Evolutionary conservation across 306 rosid genomes (phyloP), one percentile per base, ranked within the genome.

Genomic region (Malus orientalis): DNA sequence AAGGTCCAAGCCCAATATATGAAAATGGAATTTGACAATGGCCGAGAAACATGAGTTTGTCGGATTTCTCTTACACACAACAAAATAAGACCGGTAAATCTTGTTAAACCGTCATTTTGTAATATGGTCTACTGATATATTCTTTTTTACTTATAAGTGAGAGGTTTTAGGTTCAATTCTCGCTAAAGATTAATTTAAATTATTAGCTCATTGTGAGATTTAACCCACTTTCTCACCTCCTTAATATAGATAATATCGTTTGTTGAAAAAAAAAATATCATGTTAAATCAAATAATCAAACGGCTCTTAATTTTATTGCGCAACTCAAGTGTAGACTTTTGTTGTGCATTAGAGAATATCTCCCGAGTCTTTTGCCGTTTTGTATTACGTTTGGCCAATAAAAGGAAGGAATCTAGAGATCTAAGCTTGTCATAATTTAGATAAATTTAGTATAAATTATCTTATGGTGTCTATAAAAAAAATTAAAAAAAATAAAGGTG

Each of bases 171-270:
- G 8, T 36, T 36, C 8, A 36, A 38, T 7, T 38, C 10, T 38
- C 10, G 40, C 0, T 0, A 38, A 38, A 38, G 0, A 38, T 0
- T 2, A 38, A 38, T 38, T 38, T 38, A 38, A 38, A 38, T 38
- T 38, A 38, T 7, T 38, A 38, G 0, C 0, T 38, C 2, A 38
- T 38, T 38, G 42, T 38, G 0, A 38, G 2, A 2, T 0, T 38
- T 38, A 38, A 38, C 2, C 0, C 2, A 7, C 10, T 38, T 0
- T 0, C 0, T 38, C 10, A 38, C 10, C 10, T 0, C 0, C 2
- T 38, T 38, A 38, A 2, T 38, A 2, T 38, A 38, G 0, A 6
- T 38, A 38, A 7, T 38, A 38, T 7, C 0, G 2, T 7, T 38
- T 36, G 2, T 6, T 38, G 7, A 38, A 6, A 9, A 38, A 36